These are phyloP conservation scores for Trichoderma endophyticum DNA, from an alignment of 2,329 filamentous ascomycete genomes.

Conservation along the genomic window DNA sequence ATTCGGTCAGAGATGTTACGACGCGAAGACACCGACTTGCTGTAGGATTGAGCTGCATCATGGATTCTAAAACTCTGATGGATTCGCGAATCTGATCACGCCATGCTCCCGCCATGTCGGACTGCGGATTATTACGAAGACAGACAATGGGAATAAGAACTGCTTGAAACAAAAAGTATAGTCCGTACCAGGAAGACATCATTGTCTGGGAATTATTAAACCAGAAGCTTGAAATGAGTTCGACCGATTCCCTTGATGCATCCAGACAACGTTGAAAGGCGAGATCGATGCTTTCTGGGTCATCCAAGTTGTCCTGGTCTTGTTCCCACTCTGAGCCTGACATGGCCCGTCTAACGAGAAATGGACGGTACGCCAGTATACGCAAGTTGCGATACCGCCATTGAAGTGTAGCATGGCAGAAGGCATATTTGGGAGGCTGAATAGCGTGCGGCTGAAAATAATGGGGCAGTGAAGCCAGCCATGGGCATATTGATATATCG, in stretches of 20 bases:
- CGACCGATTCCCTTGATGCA: background rate
- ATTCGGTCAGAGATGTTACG: background rate
- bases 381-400: conserved; percentile 2
- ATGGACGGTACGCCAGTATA: background rate
- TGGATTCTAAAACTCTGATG: background rate
- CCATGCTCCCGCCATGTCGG: background rate
- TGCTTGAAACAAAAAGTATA: background rate
- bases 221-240: background rate
- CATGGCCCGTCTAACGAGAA: background rate
- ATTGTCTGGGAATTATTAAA: background rate
- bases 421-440: background rate
- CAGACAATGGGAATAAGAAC: background rate
- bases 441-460: background rate
- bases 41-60: background rate
- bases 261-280: background rate
- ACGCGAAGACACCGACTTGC: background rate
- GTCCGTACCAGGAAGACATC: background rate
- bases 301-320: background rate
- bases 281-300: background rate
- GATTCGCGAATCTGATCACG: background rate
- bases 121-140: background rate
- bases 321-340: background rate
- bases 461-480: background rate
- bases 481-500: background rate
- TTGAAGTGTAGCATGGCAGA: background rate